These are phyloP conservation scores for Notholithocarpus densiflorus DNA, from an alignment of 306 rosid species.

Conservation along the genomic window DNA sequence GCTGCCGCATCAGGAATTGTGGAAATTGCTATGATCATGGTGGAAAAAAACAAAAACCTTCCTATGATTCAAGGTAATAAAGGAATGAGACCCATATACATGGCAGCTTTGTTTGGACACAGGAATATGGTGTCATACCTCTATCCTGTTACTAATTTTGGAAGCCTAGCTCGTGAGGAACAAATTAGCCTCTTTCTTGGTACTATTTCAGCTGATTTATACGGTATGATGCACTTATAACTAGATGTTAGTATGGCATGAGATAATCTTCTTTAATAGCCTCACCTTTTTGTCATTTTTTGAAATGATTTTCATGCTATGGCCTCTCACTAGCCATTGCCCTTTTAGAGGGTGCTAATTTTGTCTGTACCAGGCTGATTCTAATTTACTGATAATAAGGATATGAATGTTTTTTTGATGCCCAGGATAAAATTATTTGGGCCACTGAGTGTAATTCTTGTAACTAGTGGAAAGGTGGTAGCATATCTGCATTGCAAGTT, in stretches of 20 bases:
- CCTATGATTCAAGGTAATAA: not conserved
- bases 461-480: too few species aligned
- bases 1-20: not conserved
- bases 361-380: too few species aligned
- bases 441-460: too few species aligned
- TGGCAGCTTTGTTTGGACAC: not conserved
- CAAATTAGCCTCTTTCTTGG: not conserved
- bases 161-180: not conserved
- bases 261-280: not conserved
- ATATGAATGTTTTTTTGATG: too few species aligned
- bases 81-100: not conserved
- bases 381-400: too few species aligned
- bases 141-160: not conserved
- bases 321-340: too few species aligned
- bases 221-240: not conserved
- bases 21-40: not conserved
- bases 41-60: not conserved
- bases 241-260: not conserved
- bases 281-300: not conserved
- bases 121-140: not conserved
- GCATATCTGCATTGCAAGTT: too few species aligned
- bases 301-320: too few species aligned
- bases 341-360: too few species aligned
- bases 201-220: not conserved
- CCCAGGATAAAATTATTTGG: too few species aligned